Percentiles rank a stretch among this genome's conserved stretches.
Evolutionary conservation across 1,284 basidiomycete species (phyloP).

Genomic region (Naganishia sp.): DNA sequence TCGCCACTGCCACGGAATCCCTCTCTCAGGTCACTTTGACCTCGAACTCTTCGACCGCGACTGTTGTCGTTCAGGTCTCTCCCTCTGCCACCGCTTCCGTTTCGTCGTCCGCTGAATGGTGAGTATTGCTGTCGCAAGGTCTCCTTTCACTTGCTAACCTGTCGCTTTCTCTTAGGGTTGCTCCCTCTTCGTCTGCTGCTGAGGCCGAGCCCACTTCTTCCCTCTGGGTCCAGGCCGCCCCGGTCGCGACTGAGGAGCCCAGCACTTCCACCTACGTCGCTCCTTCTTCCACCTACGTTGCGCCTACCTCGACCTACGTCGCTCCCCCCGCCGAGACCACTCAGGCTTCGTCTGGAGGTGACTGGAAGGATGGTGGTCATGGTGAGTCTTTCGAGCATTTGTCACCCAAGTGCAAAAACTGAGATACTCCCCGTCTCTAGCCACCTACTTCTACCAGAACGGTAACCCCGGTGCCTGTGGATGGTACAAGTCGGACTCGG

Average conservation of each 20-base stretch:
- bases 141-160: neutral
- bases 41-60: slow-evolving; percentile 26
- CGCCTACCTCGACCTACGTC: slow-evolving; percentile 36
- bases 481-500: slow-evolving; percentile 64
- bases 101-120: slow-evolving; percentile 32
- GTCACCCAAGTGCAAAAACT: neutral
- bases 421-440: slow-evolving; percentile 48
- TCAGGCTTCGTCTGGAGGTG: slow-evolving; percentile 32
- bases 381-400: slow-evolving; percentile 31
- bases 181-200: slow-evolving; percentile 34
- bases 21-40: slow-evolving; percentile 28
- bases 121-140: neutral
- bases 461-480: slow-evolving; percentile 73
- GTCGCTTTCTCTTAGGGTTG: slow-evolving; percentile 17
- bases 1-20: slow-evolving; percentile 33
- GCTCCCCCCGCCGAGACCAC: slow-evolving; percentile 36
- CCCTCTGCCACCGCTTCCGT: slow-evolving; percentile 38
- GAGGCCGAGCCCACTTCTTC: slow-evolving; percentile 18
- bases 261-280: slow-evolving; percentile 16
- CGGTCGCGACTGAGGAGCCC: slow-evolving; percentile 19
- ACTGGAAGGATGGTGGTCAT: slow-evolving; percentile 25
- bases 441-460: slow-evolving; percentile 71
- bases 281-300: slow-evolving; percentile 31
- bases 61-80: slow-evolving; percentile 37
- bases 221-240: slow-evolving; percentile 8